Evolutionary conservation across 768 basidiomycete species (phyloP).

Genomic region (Agaricus sinodeliciosus): DNA sequence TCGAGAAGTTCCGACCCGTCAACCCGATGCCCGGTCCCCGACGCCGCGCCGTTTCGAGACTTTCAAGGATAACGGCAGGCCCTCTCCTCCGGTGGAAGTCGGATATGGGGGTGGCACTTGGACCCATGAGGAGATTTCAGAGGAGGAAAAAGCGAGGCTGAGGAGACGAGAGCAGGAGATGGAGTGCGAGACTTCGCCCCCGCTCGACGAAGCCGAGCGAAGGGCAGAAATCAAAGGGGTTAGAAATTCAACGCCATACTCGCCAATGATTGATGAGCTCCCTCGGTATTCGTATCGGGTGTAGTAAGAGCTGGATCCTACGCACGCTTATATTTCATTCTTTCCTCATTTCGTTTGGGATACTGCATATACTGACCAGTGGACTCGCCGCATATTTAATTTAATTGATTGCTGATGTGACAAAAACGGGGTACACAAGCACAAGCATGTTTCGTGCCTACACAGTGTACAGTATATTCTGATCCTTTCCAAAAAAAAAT

Average conservation of each 20-base stretch:
- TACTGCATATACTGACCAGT: background rate
- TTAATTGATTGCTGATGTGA: background rate
- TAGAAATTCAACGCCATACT: background rate
- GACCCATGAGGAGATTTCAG: conserved; percentile 26
- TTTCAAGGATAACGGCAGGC: conserved; percentile 10
- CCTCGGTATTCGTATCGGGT: conserved; percentile 1
- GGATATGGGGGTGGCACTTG: conserved; percentile 31
- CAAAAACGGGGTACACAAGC: conserved; percentile 7
- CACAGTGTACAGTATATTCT: background rate
- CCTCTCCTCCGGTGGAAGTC: conserved; percentile 19
- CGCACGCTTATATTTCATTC: background rate
- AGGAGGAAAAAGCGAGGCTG: conserved; percentile 26
- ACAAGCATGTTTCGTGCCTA: conserved; percentile 6
- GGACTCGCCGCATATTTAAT: background rate
- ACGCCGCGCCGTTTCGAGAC: conserved; percentile 2
- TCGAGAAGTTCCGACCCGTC: conserved; percentile 18
- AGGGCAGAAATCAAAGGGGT: conserved; percentile 11
- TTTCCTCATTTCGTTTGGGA: background rate
- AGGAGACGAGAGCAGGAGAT: conserved; percentile 14
- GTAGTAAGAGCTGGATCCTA: background rate
- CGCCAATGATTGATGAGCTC: background rate
- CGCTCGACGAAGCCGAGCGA: conserved; percentile 12
- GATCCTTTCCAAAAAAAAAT: background rate
- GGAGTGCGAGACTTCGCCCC: background rate
- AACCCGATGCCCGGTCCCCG: conserved; percentile 8